These are phyloP conservation scores for Purpureocillium lavendulum DNA, from an alignment of 2,329 filamentous ascomycete species.

Conservation along the genomic window DNA sequence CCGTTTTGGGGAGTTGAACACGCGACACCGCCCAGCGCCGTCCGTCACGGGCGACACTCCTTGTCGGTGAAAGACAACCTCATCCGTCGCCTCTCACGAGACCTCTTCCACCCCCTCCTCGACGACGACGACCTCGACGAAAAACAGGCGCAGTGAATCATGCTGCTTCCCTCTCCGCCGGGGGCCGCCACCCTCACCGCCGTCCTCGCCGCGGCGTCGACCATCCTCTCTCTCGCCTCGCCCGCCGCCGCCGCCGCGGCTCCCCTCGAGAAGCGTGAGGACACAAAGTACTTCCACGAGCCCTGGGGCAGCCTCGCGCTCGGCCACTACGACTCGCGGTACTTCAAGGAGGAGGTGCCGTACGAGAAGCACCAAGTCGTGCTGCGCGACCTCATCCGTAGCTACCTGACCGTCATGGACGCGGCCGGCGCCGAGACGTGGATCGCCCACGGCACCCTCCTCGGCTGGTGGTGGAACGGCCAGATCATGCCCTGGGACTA, in stretches of 20 bases:
- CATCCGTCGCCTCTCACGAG: too few species aligned
- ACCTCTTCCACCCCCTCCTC: too few species aligned
- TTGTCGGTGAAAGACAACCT: too few species aligned
- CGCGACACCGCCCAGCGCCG: too few species aligned
- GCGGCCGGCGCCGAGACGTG: slow-evolving; percentile 66
- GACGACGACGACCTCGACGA: too few species aligned
- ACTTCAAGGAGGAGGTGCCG: slow-evolving; percentile 52
- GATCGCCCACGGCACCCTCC: slow-evolving; percentile 76
- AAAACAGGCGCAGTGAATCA: too few species aligned
- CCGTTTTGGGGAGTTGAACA: too few species aligned
- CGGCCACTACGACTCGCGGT: slow-evolving; percentile 68
- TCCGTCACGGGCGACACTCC: too few species aligned
- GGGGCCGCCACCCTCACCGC: too few species aligned
- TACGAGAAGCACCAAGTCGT: slow-evolving; percentile 60
- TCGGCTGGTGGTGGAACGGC: slow-evolving; percentile 87
- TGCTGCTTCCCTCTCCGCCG: too few species aligned
- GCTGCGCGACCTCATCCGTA: slow-evolving; percentile 61
- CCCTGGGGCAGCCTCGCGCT: slow-evolving; percentile 51
- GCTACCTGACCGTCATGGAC: slow-evolving; percentile 62
- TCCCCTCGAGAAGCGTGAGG: slow-evolving; percentile 7
- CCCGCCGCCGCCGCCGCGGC: not conserved
- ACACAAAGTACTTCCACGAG: slow-evolving; percentile 57
- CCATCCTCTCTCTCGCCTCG: too few species aligned
- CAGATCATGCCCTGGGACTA: slow-evolving; percentile 76
- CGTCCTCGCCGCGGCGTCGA: too few species aligned